Evolutionary conservation across 352 stramenopile species (phyloP).

Genomic region (Globisporangium polare): DNA sequence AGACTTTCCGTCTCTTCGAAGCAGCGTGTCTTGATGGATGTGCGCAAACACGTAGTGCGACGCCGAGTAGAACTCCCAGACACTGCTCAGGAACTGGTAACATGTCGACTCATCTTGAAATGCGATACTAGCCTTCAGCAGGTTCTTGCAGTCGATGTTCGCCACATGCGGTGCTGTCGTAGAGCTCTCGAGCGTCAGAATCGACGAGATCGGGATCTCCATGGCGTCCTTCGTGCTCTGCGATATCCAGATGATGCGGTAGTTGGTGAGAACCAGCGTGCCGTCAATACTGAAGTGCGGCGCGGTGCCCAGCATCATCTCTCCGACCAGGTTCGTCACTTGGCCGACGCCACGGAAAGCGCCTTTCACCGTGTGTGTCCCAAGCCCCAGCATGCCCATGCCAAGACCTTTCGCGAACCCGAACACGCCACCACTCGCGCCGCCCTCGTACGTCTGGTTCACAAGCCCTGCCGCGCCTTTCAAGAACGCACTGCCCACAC

Average conservation of each 20-base stretch:
- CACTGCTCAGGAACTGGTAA: conserved; percentile 67
- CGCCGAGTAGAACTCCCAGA: conserved; percentile 67
- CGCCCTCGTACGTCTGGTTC: conserved; percentile 85
- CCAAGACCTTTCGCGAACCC: conserved; percentile 85
- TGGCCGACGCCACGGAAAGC: conserved; percentile 82
- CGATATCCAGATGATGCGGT: conserved; percentile 84
- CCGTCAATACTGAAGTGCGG: conserved; percentile 88
- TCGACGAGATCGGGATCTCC: conserved; percentile 78
- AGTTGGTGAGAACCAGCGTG: conserved; percentile 78
- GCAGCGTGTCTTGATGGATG: conserved; percentile 64
- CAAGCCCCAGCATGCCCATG: conserved; percentile 83
- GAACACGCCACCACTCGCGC: conserved; percentile 79
- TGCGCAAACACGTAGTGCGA: conserved; percentile 76
- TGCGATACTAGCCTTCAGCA: conserved; percentile 76
- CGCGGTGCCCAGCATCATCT: conserved; percentile 82
- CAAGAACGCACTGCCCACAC: conserved; percentile 76
- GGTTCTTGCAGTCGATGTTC: conserved; percentile 82
- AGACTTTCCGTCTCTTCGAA: conserved; percentile 33
- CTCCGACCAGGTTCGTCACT: conserved; percentile 82
- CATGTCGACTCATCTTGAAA: conserved; percentile 79
- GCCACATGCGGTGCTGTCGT: conserved; percentile 79
- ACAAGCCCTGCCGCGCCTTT: conserved; percentile 80
- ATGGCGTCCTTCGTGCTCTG: conserved; percentile 74
- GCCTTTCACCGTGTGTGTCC: conserved; percentile 84
- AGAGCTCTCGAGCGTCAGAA: conserved; percentile 74